Percentiles rank a stretch among this genome's conserved stretches.
phyloP scores from a whole-genome alignment of 768 basidiomycete genomes.

The Macrolepiota albuminosa region DNA sequence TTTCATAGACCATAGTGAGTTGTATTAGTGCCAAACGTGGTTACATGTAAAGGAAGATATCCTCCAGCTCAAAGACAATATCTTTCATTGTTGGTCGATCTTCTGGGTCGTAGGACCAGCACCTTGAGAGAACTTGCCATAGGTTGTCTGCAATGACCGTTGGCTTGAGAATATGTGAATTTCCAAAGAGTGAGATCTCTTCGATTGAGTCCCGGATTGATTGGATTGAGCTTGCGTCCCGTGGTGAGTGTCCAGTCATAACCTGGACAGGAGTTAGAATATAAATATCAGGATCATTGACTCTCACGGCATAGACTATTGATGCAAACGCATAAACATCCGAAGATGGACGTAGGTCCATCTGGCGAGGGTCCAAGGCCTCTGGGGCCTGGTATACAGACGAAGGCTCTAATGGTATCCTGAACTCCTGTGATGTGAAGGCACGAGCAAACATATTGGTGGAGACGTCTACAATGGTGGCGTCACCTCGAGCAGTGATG shows the following conservation, averaged over 20 bases:
- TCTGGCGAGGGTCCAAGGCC: background rate
- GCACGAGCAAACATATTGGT: conserved; percentile 3
- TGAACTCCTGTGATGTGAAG: background rate
- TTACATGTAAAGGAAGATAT: conserved; percentile 8
- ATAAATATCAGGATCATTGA: background rate
- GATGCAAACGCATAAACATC: conserved; percentile 14
- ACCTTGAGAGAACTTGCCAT: conserved; percentile 3
- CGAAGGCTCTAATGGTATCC: background rate
- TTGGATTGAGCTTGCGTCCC: background rate
- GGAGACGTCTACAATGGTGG: conserved; percentile 1
- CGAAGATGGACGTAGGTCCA: conserved; percentile 3
- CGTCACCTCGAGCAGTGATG: background rate
- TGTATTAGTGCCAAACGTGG: too few relatives aligned
- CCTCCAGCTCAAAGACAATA: conserved; percentile 2
- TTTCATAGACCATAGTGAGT: background rate
- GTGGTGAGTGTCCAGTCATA: conserved; percentile 8
- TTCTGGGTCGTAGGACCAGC: conserved; percentile 1
- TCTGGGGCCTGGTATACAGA: conserved; percentile 13
- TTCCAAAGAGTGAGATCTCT: background rate
- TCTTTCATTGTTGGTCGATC: conserved; percentile 4
- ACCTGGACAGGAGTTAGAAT: conserved; percentile 1
- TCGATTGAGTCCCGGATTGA: background rate
- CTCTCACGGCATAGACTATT: conserved; percentile 9
- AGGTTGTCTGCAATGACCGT: background rate
- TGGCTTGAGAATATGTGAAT: background rate